phyloP scores from a whole-genome alignment of 1,284 basidiomycete species.

The Calocybe gambosa region DNA sequence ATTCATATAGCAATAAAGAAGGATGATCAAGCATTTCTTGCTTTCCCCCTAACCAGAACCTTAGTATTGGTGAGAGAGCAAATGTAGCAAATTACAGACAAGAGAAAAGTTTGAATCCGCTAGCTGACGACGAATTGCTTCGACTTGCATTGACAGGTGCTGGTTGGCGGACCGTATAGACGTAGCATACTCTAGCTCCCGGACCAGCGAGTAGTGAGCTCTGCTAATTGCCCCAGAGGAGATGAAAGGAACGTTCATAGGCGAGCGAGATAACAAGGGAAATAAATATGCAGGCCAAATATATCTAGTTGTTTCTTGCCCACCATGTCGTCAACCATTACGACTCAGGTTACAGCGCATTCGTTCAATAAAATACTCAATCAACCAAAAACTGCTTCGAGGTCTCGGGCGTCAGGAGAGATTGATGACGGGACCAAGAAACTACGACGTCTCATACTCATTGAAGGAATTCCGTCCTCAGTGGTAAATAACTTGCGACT shows the following conservation, averaged over 20 bases:
- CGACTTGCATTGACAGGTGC: slow-evolving; percentile 50
- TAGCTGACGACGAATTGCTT: slow-evolving; percentile 46
- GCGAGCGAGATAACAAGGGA: not conserved
- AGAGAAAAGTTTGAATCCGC: slow-evolving; percentile 39
- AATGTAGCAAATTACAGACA: slow-evolving; percentile 33
- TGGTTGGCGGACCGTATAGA: slow-evolving; percentile 53
- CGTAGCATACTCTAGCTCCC: slow-evolving; percentile 56
- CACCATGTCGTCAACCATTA: slow-evolving; percentile 5
- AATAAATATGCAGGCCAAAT: slow-evolving; percentile 1
- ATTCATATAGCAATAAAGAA: slow-evolving; percentile 62
- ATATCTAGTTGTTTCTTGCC: not conserved
- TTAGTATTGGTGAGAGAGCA: slow-evolving; percentile 11
- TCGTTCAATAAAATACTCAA: slow-evolving; percentile 74
- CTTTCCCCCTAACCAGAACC: slow-evolving; percentile 41
- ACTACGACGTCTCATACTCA: slow-evolving; percentile 76
- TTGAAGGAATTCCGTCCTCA: slow-evolving; percentile 79
- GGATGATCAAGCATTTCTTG: slow-evolving; percentile 55
- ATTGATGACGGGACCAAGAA: slow-evolving; percentile 78
- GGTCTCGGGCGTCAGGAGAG: slow-evolving; percentile 59
- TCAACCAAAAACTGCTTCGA: slow-evolving; percentile 59
- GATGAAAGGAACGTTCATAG: slow-evolving; percentile 67
- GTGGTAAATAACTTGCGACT: slow-evolving; percentile 32
- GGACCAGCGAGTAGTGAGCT: slow-evolving; percentile 65
- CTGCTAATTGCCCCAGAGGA: slow-evolving; percentile 71
- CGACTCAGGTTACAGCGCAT: slow-evolving; percentile 42